Percentiles rank a stretch among this genome's conserved stretches.
These are phyloP conservation scores for Cunninghamia lanceolata DNA, from an alignment of 75 land plant species.

Conservation along the genomic window DNA sequence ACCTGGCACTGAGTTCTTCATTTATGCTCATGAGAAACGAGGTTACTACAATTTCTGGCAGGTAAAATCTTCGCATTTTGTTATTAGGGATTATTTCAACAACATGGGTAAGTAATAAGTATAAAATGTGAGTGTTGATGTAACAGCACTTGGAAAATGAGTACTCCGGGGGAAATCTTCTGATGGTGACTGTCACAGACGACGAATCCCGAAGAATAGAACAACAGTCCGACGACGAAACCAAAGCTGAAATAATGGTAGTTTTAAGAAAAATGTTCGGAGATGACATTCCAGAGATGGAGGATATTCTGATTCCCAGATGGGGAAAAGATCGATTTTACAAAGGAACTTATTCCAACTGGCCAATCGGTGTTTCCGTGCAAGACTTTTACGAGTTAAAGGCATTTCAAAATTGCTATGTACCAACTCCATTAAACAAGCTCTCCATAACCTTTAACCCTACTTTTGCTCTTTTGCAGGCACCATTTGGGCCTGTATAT, in stretches of 20 bases:
- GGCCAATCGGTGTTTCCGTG: slow-evolving; percentile 38
- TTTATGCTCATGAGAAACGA: slow-evolving; percentile 56
- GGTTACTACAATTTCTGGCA: slow-evolving; percentile 68
- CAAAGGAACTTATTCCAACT: slow-evolving; percentile 26
- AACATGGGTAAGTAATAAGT: not conserved
- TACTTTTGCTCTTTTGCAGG: slow-evolving; percentile 19
- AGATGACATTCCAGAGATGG: slow-evolving; percentile 52
- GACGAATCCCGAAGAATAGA: slow-evolving; percentile 74
- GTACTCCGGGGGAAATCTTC: slow-evolving; percentile 45
- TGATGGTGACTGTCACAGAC: slow-evolving; percentile 48
- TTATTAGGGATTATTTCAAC: slow-evolving; percentile 17
- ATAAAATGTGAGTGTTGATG: not conserved
- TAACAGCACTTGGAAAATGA: slow-evolving; percentile 75
- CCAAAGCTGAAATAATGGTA: slow-evolving; percentile 57
- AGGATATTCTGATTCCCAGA: slow-evolving; percentile 60
- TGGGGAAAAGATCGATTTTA: slow-evolving; percentile 31
- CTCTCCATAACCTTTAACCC: no score
- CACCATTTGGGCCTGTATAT: slow-evolving; percentile 50
- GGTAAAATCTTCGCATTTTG: slow-evolving; percentile 26
- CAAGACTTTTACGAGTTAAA: slow-evolving; percentile 24
- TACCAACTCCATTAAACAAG: no score
- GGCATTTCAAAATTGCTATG: not conserved
- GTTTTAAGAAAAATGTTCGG: slow-evolving; percentile 76
- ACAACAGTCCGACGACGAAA: slow-evolving; percentile 56
- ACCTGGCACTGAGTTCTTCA: slow-evolving; percentile 51